Evolutionary conservation across 2,329 filamentous ascomycete species (phyloP).

Genomic region (Xylaria sp.): DNA sequence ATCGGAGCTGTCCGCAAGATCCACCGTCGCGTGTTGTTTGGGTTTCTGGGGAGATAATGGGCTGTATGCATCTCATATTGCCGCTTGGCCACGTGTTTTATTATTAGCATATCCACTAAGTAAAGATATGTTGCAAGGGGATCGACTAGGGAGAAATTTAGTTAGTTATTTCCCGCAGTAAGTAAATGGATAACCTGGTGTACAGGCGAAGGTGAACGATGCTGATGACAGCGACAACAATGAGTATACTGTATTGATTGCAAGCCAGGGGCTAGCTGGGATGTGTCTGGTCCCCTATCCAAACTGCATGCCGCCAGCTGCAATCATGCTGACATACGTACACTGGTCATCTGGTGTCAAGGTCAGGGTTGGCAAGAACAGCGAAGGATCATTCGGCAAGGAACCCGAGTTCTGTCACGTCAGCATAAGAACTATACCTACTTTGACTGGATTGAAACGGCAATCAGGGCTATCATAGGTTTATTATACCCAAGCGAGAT

Average conservation of each 20-base stretch:
- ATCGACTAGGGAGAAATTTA: not conserved
- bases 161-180: slow-evolving; percentile 2
- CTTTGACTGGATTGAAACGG: slow-evolving; percentile 17
- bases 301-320: slow-evolving; percentile 23
- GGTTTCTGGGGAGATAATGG: slow-evolving; percentile 11
- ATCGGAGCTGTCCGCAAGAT: slow-evolving; percentile 25
- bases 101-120: slow-evolving; percentile 26
- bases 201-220: not conserved
- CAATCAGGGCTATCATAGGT: slow-evolving; percentile 13
- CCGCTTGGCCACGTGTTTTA: slow-evolving; percentile 35
- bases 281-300: slow-evolving; percentile 9
- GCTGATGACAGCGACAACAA: not conserved
- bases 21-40: slow-evolving; percentile 33
- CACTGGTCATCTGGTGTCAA: slow-evolving; percentile 19
- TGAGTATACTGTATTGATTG: not conserved
- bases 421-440: slow-evolving; percentile 29
- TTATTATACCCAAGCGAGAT: slow-evolving; percentile 29
- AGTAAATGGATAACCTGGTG: not conserved
- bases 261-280: not conserved
- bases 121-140: not conserved
- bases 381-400: slow-evolving; percentile 31
- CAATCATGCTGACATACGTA: slow-evolving; percentile 23
- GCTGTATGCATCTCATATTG: slow-evolving; percentile 33
- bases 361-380: slow-evolving; percentile 11
- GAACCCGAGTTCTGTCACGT: slow-evolving; percentile 27